Evolutionary conservation across 768 basidiomycete genomes (phyloP).

Genomic region (Lactifluus subvellereus): DNA sequence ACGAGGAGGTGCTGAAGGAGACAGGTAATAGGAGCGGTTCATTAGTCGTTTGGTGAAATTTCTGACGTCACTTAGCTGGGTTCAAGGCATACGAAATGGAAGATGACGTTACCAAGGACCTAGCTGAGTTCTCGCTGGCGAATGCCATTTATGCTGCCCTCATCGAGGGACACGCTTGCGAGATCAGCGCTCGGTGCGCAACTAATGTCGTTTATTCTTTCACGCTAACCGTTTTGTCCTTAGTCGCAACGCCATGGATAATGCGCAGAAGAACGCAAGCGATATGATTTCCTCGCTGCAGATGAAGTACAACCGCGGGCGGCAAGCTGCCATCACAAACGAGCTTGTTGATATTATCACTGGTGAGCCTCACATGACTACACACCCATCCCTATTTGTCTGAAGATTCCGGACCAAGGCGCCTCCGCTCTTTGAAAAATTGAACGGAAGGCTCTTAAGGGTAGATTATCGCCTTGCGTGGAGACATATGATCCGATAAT

Average conservation of each 20-base stretch:
- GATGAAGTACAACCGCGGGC: slow-evolving; percentile 98
- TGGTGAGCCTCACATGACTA: slow-evolving; percentile 43
- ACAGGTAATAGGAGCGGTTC: slow-evolving; percentile 50
- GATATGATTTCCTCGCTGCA: slow-evolving; percentile 87
- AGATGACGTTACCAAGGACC: slow-evolving; percentile 89
- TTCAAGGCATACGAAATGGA: slow-evolving; percentile 98
- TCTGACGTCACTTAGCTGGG: slow-evolving; percentile 45
- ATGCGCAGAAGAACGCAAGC: slow-evolving; percentile 94
- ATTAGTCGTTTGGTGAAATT: not conserved
- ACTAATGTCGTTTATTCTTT: not conserved
- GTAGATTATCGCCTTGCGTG: slow-evolving; percentile 10
- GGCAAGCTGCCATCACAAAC: slow-evolving; percentile 96
- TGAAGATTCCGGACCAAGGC: slow-evolving; percentile 31
- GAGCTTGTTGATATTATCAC: slow-evolving; percentile 91
- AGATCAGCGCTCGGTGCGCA: slow-evolving; percentile 78
- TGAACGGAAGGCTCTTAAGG: not conserved
- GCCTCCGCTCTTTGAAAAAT: slow-evolving; percentile 42
- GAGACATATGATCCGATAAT: slow-evolving; percentile 11
- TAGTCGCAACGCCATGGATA: slow-evolving; percentile 99
- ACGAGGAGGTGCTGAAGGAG: slow-evolving; percentile 73
- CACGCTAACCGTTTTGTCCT: slow-evolving; percentile 11
- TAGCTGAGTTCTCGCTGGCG: slow-evolving; percentile 92
- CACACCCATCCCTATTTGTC: not conserved
- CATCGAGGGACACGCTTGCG: slow-evolving; percentile 92
- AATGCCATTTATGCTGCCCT: slow-evolving; percentile 95